A percentile compares a stretch with the other conserved stretches of the same genome.
Conservation (phyloP, 192 early-diverging fungal genomes). For the Coemansia sp. region DNA sequence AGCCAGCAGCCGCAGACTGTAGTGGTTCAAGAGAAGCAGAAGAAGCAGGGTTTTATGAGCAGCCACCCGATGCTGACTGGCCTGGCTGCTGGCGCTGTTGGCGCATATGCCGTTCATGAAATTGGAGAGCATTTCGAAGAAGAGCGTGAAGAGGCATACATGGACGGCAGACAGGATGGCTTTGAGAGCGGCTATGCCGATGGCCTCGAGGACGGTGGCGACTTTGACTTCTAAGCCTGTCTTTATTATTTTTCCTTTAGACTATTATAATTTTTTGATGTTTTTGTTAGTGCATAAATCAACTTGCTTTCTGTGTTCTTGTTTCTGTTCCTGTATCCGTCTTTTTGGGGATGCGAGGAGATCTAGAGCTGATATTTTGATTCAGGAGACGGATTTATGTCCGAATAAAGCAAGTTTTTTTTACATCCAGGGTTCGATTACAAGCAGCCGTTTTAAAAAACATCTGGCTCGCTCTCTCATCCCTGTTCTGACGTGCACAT, state of each 20-base stretch:
- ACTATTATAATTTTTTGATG: neutral
- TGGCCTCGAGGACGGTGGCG: constrained; percentile 23
- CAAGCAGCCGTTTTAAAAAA: neutral
- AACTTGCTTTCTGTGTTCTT: neutral
- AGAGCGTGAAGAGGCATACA: constrained; percentile 32
- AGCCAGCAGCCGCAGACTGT: constrained; percentile 10
- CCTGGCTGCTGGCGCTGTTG: constrained; percentile 33
- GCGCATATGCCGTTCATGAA: constrained; percentile 26
- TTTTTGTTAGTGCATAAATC: neutral
- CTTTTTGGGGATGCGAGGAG: neutral
- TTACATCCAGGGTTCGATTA: neutral
- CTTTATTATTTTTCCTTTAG: neutral
- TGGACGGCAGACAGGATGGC: constrained; percentile 25
- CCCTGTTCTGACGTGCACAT: no score
- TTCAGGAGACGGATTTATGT: neutral
- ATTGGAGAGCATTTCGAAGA: constrained; percentile 37
- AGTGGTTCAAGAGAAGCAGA: constrained; percentile 3
- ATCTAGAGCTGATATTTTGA: neutral
- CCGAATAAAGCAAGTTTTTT: neutral
- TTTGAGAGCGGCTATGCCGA: constrained; percentile 23
- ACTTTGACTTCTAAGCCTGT: constrained; percentile 5
- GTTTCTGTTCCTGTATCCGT: no score
- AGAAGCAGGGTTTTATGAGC: constrained; percentile 32
- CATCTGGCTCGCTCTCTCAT: no score
- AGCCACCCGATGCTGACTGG: constrained; percentile 31